Percentiles rank a stretch among this genome's conserved stretches.
Conservation (phyloP, 2,329 filamentous ascomycete genomes). For the Fusarium humuli region DNA sequence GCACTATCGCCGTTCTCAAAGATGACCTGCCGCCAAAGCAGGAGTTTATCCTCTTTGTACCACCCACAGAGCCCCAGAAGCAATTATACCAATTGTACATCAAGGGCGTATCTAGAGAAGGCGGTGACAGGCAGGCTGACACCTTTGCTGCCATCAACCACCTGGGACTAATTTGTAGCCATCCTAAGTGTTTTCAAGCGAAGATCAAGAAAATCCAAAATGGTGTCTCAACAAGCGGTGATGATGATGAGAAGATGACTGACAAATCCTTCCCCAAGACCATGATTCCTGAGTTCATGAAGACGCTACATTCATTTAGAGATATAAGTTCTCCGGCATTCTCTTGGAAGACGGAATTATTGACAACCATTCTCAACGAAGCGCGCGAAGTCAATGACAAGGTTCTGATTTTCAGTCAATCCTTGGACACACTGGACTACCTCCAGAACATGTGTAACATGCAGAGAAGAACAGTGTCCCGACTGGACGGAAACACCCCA, state of each 20-base stretch:
- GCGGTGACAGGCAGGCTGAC: slow-evolving; percentile 12
- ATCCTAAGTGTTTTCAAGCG: slow-evolving; percentile 61
- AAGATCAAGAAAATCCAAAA: slow-evolving; percentile 45
- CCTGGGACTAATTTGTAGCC: slow-evolving; percentile 63
- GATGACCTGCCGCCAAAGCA: slow-evolving; percentile 78
- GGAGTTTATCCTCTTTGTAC: slow-evolving; percentile 84
- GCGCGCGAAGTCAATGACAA: slow-evolving; percentile 74
- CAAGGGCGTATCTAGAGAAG: slow-evolving; percentile 23
- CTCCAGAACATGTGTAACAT: slow-evolving; percentile 67
- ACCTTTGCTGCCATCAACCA: slow-evolving; percentile 54
- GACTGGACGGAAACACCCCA: slow-evolving; percentile 75
- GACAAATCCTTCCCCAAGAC: slow-evolving; percentile 40
- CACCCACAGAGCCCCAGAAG: slow-evolving; percentile 74
- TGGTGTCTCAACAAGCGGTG: background rate
- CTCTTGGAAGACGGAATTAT: slow-evolving; percentile 76
- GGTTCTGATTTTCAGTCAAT: slow-evolving; percentile 83
- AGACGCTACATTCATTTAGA: slow-evolving; percentile 52
- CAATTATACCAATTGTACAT: slow-evolving; percentile 68
- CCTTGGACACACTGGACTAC: slow-evolving; percentile 75
- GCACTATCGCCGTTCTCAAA: slow-evolving; percentile 73
- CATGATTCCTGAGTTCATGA: slow-evolving; percentile 49
- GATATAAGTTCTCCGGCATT: slow-evolving; percentile 60
- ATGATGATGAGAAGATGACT: slow-evolving; percentile 4
- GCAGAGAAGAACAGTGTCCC: slow-evolving; percentile 61
- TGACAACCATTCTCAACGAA: slow-evolving; percentile 76